A percentile compares a stretch with the other conserved stretches of the same genome.
phyloP scores from a whole-genome alignment of 257 asterid genomes.

The Scutellaria barbata region DNA sequence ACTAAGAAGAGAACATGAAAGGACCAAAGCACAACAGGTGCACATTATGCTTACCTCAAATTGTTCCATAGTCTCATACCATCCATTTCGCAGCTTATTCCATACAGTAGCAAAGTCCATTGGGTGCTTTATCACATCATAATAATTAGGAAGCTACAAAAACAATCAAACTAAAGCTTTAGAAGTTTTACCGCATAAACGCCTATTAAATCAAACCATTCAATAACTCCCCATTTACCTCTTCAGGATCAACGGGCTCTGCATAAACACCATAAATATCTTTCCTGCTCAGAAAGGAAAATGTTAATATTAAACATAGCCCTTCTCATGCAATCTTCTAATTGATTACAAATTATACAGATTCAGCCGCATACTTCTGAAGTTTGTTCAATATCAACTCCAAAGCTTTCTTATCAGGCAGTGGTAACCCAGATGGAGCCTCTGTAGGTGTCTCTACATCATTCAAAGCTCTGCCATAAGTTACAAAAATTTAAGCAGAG shows the following conservation, averaged over 20 bases:
- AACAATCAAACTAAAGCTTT: conserved; percentile 10
- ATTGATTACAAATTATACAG: conserved; percentile 17
- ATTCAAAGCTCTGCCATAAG: conserved; percentile 14
- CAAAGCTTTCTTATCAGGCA: conserved; percentile 80
- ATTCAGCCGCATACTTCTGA: conserved; percentile 69
- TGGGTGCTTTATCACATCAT: conserved; percentile 67
- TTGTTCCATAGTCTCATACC: conserved; percentile 60
- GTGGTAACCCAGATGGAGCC: conserved; percentile 47
- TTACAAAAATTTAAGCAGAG: conserved; percentile 2
- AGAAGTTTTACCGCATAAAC: background rate
- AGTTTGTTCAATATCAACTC: conserved; percentile 83
- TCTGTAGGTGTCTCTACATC: conserved; percentile 62
- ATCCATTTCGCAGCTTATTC: conserved; percentile 60
- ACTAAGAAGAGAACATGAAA: background rate
- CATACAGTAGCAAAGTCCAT: conserved; percentile 79
- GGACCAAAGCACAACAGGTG: background rate
- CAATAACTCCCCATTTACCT: conserved; percentile 51
- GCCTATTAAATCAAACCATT: conserved; percentile 5
- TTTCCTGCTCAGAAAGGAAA: conserved; percentile 68
- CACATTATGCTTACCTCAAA: conserved; percentile 51
- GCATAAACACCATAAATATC: conserved; percentile 89
- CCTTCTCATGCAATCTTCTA: conserved; percentile 9
- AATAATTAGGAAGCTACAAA: conserved; percentile 76
- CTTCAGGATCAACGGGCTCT: conserved; percentile 96
- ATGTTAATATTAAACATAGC: conserved; percentile 31